Evolutionary conservation across 768 basidiomycete genomes (phyloP), one percentile per base, ranked within the genome.

Genomic region (Lentinula sp.): DNA sequence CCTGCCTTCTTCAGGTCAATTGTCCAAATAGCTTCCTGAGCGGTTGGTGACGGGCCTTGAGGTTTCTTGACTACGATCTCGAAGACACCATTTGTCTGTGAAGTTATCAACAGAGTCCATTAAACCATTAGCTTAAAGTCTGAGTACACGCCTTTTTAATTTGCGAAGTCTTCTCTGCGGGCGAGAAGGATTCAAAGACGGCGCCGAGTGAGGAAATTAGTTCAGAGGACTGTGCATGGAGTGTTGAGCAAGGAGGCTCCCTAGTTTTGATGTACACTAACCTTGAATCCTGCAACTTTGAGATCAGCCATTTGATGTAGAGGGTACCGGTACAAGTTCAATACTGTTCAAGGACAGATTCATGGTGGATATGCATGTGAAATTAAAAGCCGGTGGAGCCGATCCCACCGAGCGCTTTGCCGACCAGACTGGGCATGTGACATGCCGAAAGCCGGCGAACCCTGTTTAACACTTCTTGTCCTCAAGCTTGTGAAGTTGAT

Each of bases 1-100:
- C 90, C 92, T 13, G 82, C 80, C 76, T 88, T 88, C 83, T 98
- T 97, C 70, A 96, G 69, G 79, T 98, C 95, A 66, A 98, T 92
- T 6, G 93, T 95, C 93, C 93, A 97, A 49, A 80, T 80, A 18
- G 77, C 89, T 63, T 85, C 85, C 72, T 90, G 79, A 32, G 41
- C 55, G 28, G 55, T 41, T 16, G 55, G 55, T 56, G 55, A 56
- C 15, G 55, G 41, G 61, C 88, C 88, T 15, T 81, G 77, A 33
- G 73, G 80, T 69, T 94, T 93, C 71, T 86, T 84, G 66, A 96
- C 82, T 57, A 85, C 83, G 45, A 97, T 77, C 72, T 94, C 88
- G 71, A 97, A 95, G 69, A 95, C 84, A 63, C 91, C 93, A 67
- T 91, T 93, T 54, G 87, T 89, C 93, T 93, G 54, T 36, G 12